phyloP scores from a whole-genome alignment of 2,329 filamentous ascomycete genomes.

The Exophiala calicioides region DNA sequence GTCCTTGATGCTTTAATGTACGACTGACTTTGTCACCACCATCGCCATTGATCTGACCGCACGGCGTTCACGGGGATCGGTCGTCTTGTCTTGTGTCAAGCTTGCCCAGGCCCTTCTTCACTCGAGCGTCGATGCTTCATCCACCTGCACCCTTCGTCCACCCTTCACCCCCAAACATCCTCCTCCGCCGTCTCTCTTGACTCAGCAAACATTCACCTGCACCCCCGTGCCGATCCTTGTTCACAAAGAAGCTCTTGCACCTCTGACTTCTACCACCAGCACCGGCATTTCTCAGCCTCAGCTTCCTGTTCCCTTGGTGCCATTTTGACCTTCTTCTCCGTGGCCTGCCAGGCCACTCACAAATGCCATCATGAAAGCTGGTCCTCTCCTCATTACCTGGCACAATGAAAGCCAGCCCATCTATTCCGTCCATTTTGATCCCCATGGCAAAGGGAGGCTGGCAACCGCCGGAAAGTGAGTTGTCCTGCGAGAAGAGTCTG shows the following conservation, averaged over 20 bases:
- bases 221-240: conserved; percentile 12
- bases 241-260: conserved; percentile 3
- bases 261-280: conserved; percentile 5
- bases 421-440: conserved; percentile 96
- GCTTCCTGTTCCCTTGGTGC: too few relatives aligned
- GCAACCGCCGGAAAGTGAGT: conserved; percentile 81
- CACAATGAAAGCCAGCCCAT: conserved; percentile 96
- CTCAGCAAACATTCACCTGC: conserved; percentile 16
- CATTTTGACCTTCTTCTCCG: conserved; percentile 19
- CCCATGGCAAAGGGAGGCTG: conserved; percentile 82
- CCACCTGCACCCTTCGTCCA: neutral
- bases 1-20: neutral
- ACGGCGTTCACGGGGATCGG: too few relatives aligned
- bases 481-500: neutral
- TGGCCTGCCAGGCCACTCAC: conserved; percentile 21
- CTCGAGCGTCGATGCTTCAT: neutral
- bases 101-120: too few relatives aligned
- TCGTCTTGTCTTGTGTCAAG: neutral
- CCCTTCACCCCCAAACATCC: neutral
- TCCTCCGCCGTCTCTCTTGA: conserved; percentile 9
- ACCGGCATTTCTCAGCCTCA: neutral
- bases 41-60: too few relatives aligned
- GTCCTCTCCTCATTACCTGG: conserved; percentile 96
- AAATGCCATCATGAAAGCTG: conserved; percentile 75
- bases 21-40: neutral